A percentile compares a stretch with the other conserved stretches of the same genome.
phyloP scores from a whole-genome alignment of 164 flowering plant genomes.

The Vitis vinifera region ASM3070453v1 NC_081812.1:21656501-21657000 shows the following conservation, averaged over 20 bases:
- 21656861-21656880: conserved; percentile 86
- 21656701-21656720: neutral
- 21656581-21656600: conserved; percentile 5
- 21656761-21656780: conserved; percentile 43
- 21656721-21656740: neutral
- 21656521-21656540: conserved; percentile 1
- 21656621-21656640: neutral
- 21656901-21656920: conserved; percentile 57
- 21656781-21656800: conserved; percentile 21
- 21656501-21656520: conserved; percentile 8
- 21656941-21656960: neutral
- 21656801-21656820: conserved; percentile 12
- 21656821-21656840: conserved; percentile 27
- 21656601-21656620: neutral
- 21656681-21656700: neutral
- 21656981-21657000: conserved; percentile 18
- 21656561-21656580: neutral
- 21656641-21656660: neutral
- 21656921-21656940: conserved; percentile 4
- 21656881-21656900: conserved; percentile 79
- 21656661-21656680: neutral
- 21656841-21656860: conserved; percentile 50
- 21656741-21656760: conserved; percentile 4
- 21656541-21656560: neutral
- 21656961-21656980: conserved; percentile 8